A percentile compares a stretch with the other conserved stretches of the same genome.
phyloP scores from a whole-genome alignment of 805 yeast genomes.

The Saccharomycopsis amapae region DNA sequence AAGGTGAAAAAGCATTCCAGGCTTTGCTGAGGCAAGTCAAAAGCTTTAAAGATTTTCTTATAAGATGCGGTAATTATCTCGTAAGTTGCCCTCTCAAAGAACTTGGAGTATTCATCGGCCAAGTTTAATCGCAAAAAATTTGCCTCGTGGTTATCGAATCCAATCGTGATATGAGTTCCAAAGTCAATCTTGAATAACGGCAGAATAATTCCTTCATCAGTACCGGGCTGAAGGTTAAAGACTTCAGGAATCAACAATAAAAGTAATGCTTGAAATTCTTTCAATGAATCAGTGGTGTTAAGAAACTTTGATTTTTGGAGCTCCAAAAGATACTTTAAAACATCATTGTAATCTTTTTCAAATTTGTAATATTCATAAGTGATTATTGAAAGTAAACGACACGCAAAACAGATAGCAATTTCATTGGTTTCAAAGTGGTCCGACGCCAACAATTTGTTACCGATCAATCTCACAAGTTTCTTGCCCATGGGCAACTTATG shows the following conservation, averaged over 20 bases:
- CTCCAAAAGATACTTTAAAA: slow-evolving; percentile 3
- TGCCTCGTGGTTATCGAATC: background rate
- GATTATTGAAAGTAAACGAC: background rate
- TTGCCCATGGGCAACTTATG: background rate
- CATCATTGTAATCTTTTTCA: slow-evolving; percentile 11
- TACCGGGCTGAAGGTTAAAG: background rate
- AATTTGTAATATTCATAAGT: background rate
- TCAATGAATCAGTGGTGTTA: background rate
- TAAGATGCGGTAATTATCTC: slow-evolving; percentile 26
- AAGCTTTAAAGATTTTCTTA: slow-evolving; percentile 27
- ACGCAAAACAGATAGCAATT: slow-evolving; percentile 3
- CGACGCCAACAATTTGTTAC: slow-evolving; percentile 8
- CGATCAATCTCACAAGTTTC: slow-evolving; percentile 10
- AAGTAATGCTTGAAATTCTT: background rate
- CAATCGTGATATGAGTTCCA: background rate
- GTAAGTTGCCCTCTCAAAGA: slow-evolving; percentile 1
- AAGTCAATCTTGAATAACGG: background rate
- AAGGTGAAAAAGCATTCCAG: slow-evolving; percentile 35
- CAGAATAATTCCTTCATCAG: background rate
- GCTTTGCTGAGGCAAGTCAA: slow-evolving; percentile 32
- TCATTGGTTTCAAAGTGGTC: slow-evolving; percentile 2
- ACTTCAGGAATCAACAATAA: background rate
- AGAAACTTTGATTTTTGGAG: background rate
- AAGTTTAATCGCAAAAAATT: slow-evolving; percentile 7
- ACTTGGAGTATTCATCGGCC: slow-evolving; percentile 6